phyloP scores from a whole-genome alignment of 306 rosid genomes.

The Rosa chinensis region DNA sequence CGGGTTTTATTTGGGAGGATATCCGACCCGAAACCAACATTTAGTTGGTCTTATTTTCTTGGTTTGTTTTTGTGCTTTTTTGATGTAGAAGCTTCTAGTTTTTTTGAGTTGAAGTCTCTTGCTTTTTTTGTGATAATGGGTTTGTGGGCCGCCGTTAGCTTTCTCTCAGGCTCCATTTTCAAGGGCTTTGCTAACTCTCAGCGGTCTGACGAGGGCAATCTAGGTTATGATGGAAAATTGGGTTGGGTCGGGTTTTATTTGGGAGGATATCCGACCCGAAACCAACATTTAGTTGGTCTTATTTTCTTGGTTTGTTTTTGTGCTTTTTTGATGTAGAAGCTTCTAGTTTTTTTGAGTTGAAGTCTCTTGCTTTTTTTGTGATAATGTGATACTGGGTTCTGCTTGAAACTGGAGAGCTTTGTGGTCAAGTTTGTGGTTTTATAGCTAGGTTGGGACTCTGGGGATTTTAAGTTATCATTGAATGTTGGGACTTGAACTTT shows the following conservation, averaged over 20 bases:
- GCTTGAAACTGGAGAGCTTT: constrained; percentile 19
- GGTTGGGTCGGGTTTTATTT: too few species aligned
- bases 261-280: too few species aligned
- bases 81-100: neutral
- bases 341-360: neutral
- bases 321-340: constrained; percentile 1
- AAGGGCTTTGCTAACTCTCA: neutral
- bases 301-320: neutral
- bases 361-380: neutral
- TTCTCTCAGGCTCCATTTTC: constrained; percentile 13
- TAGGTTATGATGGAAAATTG: too few species aligned
- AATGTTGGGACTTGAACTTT: neutral
- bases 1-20: too few species aligned
- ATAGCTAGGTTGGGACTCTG: neutral
- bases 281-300: too few species aligned
- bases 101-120: neutral
- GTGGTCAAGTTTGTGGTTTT: constrained; percentile 1
- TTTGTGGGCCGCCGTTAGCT: constrained; percentile 12
- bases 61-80: neutral
- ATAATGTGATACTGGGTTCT: constrained; percentile 11
- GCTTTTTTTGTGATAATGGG: neutral
- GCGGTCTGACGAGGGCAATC: too few species aligned
- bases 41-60: neutral
- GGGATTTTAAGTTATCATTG: neutral
- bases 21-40: too few species aligned